Evolutionary conservation across 208 protist species (phyloP).

Genomic region (Leishmania mexicana): DNA sequence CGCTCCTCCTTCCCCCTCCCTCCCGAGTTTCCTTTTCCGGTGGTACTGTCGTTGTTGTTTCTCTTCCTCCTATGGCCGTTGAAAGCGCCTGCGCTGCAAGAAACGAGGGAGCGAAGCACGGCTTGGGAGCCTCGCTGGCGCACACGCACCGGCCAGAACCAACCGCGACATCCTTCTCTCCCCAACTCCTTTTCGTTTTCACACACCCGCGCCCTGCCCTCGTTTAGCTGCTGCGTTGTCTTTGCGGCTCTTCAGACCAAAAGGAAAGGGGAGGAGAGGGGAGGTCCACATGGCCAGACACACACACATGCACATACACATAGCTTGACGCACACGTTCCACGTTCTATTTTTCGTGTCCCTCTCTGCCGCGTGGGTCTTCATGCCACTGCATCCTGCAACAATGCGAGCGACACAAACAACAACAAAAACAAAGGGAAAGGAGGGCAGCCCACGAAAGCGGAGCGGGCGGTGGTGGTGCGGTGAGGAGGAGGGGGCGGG

Average conservation of each 20-base stretch:
- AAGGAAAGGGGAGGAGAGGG: background rate
- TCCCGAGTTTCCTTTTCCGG: background rate
- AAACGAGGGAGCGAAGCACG: background rate
- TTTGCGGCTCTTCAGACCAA: background rate
- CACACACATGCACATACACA: constrained; percentile 8
- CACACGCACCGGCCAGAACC: background rate
- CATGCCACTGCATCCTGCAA: background rate
- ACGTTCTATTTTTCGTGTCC: background rate
- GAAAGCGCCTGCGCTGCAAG: background rate
- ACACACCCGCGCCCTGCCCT: background rate
- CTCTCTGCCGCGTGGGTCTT: background rate
- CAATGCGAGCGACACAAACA: background rate
- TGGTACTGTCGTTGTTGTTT: background rate
- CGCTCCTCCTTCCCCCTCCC: background rate
- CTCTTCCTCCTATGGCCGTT: background rate
- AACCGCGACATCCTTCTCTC: background rate
- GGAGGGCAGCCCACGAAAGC: background rate
- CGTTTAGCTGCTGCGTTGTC: background rate
- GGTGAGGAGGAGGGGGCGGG: background rate
- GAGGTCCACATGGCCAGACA: background rate
- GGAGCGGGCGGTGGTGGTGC: background rate
- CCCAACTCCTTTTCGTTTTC: background rate
- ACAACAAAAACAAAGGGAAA: background rate
- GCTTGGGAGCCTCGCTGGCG: background rate
- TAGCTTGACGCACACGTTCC: background rate